A percentile compares a stretch with the other conserved stretches of the same genome.
These are phyloP conservation scores for Epichloe uncinata DNA, from an alignment of 2,329 filamentous ascomycete genomes.

Conservation along the genomic window DNA sequence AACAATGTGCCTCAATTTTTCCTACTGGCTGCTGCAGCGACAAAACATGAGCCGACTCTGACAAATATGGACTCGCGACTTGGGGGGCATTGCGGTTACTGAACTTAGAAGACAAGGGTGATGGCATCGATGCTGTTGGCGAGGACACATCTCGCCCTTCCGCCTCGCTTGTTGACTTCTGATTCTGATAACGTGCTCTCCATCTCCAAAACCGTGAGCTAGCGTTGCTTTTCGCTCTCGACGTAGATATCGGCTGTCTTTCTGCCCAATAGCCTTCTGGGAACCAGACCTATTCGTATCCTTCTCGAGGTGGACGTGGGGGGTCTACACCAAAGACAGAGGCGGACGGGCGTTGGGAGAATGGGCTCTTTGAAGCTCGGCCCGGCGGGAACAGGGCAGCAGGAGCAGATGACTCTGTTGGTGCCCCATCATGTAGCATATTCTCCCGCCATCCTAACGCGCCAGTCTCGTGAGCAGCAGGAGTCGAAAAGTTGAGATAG, in stretches of 20 bases:
- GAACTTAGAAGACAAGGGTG: slow-evolving; percentile 3
- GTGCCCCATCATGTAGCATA: slow-evolving; percentile 3
- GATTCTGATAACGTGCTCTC: slow-evolving; percentile 24
- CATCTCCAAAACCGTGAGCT: slow-evolving; percentile 27
- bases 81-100: slow-evolving; percentile 7
- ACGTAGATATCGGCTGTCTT: slow-evolving; percentile 21
- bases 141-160: slow-evolving; percentile 13
- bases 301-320: slow-evolving; percentile 41
- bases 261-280: slow-evolving; percentile 51
- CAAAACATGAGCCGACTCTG: slow-evolving; percentile 34
- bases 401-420: neutral
- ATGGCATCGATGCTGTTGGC: slow-evolving; percentile 11
- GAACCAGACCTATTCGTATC: slow-evolving; percentile 50
- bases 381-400: slow-evolving; percentile 1
- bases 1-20: slow-evolving; percentile 3
- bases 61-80: slow-evolving; percentile 29
- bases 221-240: slow-evolving; percentile 20
- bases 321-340: slow-evolving; percentile 28
- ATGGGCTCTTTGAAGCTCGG: neutral
- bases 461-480: neutral
- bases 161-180: slow-evolving; percentile 22
- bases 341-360: slow-evolving; percentile 4
- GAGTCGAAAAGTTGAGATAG: slow-evolving; percentile 7
- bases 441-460: slow-evolving; percentile 1
- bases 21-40: slow-evolving; percentile 27